Base-by-base conservation (phyloP, 2,329 filamentous ascomycete species). In the Penicillium rolfsii region DNA sequence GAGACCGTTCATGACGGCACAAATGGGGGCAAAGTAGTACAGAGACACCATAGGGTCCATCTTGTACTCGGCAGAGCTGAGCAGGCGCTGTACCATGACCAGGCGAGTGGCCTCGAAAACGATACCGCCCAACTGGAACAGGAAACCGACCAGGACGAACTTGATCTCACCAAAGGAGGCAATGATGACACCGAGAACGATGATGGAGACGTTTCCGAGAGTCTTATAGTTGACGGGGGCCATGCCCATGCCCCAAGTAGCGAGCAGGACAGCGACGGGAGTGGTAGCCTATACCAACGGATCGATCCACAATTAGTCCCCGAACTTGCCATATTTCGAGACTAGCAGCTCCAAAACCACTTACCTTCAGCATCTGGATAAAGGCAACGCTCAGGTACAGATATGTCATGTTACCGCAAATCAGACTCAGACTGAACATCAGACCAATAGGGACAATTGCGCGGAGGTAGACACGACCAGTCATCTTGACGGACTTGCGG, bases 401-500 rank as follows among this genome's bases (percentile, higher is more conserved):
- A 77, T 98, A 98, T 70, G 94, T 93, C 80, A 96, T 81, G 82
- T 98, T 98, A 74, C 93, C 93, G 80, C 93, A 97, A 76, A 98
- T 97, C 83, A 98, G 85, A 80, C 90, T 95, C 82, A 97, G 82
- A 76, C 91, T 95, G 87, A 97, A 98, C 82, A 97, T 96, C 74
- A 97, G 80, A 67, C 94, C 94, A 72, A 98, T 97, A 59, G 94
- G 94, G 36, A 97, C 89, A 69, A 98, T 97, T 46, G 93, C 93
- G 69, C 93, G 89, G 62, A 98, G 82, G 79, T 98, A 98, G 72
- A 98, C 89, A 66, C 89, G 89, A 69, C 92, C 91, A 30, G 91
- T 98, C 94, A 99, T 98, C 82, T 96, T 96, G 62, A 98, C 93
- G 46, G 89, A 91, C 82, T 97, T 97, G 72, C 95, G 89, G 69